Evolutionary conservation across 352 stramenopile genomes (phyloP).

Genomic region (Phytophthora brassicae): DNA sequence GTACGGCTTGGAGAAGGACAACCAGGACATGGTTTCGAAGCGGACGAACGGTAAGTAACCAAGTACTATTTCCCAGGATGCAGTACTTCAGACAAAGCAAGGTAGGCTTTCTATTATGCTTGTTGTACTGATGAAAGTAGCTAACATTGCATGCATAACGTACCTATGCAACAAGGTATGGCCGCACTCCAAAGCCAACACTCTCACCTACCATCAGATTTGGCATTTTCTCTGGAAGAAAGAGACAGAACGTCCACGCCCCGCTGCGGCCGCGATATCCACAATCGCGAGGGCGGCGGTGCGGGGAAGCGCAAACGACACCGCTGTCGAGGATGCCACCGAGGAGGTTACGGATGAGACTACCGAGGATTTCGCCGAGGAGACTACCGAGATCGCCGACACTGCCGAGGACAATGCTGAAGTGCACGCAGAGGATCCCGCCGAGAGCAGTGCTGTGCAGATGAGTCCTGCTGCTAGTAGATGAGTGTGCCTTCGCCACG

Average conservation of each 20-base stretch:
- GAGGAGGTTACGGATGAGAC: too few species aligned
- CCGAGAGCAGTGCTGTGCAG: too few species aligned
- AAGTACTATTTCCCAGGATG: neutral
- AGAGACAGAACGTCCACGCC: neutral
- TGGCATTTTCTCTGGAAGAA: conserved; percentile 4
- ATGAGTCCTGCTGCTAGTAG: too few species aligned
- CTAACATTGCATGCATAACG: neutral
- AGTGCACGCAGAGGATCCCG: too few species aligned
- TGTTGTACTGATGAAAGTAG: neutral
- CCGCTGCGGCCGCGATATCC: conserved; percentile 1
- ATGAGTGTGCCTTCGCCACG: too few species aligned
- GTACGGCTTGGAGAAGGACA: too few species aligned
- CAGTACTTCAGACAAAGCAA: neutral
- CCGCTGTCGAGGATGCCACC: too few species aligned
- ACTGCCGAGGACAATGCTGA: too few species aligned
- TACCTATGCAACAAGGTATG: conserved; percentile 14
- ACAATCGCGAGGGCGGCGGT: neutral
- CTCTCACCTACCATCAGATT: conserved; percentile 8
- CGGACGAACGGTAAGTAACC: neutral
- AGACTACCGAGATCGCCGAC: too few species aligned
- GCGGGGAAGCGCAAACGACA: neutral
- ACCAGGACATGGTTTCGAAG: too few species aligned
- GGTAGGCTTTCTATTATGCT: neutral
- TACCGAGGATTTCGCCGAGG: too few species aligned
- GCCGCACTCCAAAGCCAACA: conserved; percentile 8